These are phyloP conservation scores for Spencermartinsiella ligniputridi DNA, from an alignment of 1,139 yeast species.

Conservation along the genomic window DNA sequence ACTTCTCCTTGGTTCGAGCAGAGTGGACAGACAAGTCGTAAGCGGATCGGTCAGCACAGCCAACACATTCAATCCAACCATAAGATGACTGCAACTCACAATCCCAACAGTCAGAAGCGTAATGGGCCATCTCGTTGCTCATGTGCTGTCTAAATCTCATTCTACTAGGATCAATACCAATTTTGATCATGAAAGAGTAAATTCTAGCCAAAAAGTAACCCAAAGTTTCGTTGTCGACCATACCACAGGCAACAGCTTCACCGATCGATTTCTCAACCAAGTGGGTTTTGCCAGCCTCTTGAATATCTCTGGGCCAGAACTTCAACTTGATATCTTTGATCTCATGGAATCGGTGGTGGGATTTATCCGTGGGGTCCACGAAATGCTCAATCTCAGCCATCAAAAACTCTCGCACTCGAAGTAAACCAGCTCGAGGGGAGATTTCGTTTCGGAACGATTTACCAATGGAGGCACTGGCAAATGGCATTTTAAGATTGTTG, in stretches of 20 bases:
- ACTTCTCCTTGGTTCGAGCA: slow-evolving; percentile 89
- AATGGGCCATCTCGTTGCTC: slow-evolving; percentile 99
- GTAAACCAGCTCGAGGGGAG: slow-evolving; percentile 94
- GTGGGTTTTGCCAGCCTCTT: slow-evolving; percentile 76
- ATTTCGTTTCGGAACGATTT: slow-evolving; percentile 98
- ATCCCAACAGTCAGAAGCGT: slow-evolving; percentile 99
- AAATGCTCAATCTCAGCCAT: slow-evolving; percentile 99
- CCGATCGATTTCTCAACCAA: slow-evolving; percentile 67
- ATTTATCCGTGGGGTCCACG: slow-evolving; percentile 87
- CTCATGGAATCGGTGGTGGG: slow-evolving; percentile 73
- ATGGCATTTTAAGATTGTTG: slow-evolving; percentile 96
- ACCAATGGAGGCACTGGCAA: slow-evolving; percentile 98
- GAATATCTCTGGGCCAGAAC: slow-evolving; percentile 81
- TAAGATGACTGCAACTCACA: slow-evolving; percentile 93
- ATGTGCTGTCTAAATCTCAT: slow-evolving; percentile 98
- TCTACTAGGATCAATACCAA: slow-evolving; percentile 82
- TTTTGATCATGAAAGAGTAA: slow-evolving; percentile 72
- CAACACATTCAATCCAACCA: slow-evolving; percentile 99
- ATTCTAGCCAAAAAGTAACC: slow-evolving; percentile 97
- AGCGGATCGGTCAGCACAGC: slow-evolving; percentile 99
- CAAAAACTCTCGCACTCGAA: slow-evolving; percentile 96
- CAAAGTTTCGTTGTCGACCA: slow-evolving; percentile 94
- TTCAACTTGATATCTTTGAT: slow-evolving; percentile 68
- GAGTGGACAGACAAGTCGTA: slow-evolving; percentile 95
- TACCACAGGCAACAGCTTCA: slow-evolving; percentile 80